Conservation (phyloP, 768 basidiomycete species). For the Tubosaeta sp. region DNA sequence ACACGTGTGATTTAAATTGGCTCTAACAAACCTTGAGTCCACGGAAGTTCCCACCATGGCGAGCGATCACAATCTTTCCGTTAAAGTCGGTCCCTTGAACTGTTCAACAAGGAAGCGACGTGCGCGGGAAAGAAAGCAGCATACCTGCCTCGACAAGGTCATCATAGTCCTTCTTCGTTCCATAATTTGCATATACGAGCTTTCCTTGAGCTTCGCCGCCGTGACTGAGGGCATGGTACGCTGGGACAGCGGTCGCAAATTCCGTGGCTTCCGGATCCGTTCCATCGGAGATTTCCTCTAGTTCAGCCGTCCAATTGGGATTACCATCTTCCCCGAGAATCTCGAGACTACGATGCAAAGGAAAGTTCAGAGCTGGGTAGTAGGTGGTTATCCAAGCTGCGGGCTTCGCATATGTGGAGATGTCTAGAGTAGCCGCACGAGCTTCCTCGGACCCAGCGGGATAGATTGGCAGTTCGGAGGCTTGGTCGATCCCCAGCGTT, state of each 20-base stretch:
- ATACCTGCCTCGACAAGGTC: constrained; percentile 47
- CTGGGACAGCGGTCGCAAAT: constrained; percentile 51
- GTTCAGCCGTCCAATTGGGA: constrained; percentile 53
- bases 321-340: constrained; percentile 49
- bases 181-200: constrained; percentile 55
- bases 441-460: constrained; percentile 55
- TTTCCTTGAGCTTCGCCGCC: constrained; percentile 64
- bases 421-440: constrained; percentile 47
- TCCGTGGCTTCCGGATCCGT: constrained; percentile 61
- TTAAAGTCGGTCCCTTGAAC: constrained; percentile 57
- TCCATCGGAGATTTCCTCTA: constrained; percentile 63
- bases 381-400: constrained; percentile 66
- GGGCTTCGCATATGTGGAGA: constrained; percentile 37
- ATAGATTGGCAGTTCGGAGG: constrained; percentile 41
- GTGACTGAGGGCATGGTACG: constrained; percentile 69
- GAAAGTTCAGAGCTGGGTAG: constrained; percentile 71
- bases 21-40: constrained; percentile 72
- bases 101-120: background rate
- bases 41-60: constrained; percentile 77
- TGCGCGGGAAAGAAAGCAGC: background rate
- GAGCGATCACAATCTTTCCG: constrained; percentile 73
- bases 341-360: constrained; percentile 52
- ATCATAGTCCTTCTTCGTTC: constrained; percentile 61
- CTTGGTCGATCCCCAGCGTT: constrained; percentile 40
- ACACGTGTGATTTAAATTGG: constrained; percentile 7